Conservation (phyloP, 257 asterid genomes). For the Salvia rosmarinus region DNA sequence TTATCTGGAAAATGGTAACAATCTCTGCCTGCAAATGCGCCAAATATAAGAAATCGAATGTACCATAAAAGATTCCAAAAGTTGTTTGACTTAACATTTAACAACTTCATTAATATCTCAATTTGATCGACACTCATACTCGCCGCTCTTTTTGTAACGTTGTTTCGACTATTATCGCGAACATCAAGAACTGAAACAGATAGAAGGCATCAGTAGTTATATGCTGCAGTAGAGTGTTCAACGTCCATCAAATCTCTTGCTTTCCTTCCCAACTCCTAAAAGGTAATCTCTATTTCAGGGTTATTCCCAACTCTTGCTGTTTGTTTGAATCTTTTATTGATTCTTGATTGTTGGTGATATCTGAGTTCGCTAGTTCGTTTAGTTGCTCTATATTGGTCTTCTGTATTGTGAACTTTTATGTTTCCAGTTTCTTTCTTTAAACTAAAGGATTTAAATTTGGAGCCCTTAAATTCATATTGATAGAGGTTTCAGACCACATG, state of each 20-base stretch:
- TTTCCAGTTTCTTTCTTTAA: too few relatives aligned
- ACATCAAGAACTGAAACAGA: slow-evolving; percentile 12
- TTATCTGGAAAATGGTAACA: background rate
- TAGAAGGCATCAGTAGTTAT: background rate
- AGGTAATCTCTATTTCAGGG: slow-evolving; percentile 31
- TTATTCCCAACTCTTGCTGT: slow-evolving; percentile 16
- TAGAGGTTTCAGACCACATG: background rate
- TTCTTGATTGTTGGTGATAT: slow-evolving; percentile 13
- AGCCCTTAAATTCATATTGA: background rate
- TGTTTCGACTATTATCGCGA: background rate
- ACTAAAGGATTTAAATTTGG: background rate
- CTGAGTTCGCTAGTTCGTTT: background rate
- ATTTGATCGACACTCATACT: background rate
- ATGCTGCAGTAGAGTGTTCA: background rate
- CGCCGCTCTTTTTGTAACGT: background rate
- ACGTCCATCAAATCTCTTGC: background rate
- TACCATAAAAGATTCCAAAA: slow-evolving; percentile 38
- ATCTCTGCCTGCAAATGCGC: background rate
- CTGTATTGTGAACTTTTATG: too few relatives aligned
- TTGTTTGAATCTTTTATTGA: slow-evolving; percentile 15
- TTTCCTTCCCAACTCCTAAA: slow-evolving; percentile 14
- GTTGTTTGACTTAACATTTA: slow-evolving; percentile 24
- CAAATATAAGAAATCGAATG: slow-evolving; percentile 26
- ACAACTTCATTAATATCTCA: background rate
- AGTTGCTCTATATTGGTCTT: background rate